Evolutionary conservation across 208 protist species (phyloP).

Genomic region (Wallacemonas sp.): DNA sequence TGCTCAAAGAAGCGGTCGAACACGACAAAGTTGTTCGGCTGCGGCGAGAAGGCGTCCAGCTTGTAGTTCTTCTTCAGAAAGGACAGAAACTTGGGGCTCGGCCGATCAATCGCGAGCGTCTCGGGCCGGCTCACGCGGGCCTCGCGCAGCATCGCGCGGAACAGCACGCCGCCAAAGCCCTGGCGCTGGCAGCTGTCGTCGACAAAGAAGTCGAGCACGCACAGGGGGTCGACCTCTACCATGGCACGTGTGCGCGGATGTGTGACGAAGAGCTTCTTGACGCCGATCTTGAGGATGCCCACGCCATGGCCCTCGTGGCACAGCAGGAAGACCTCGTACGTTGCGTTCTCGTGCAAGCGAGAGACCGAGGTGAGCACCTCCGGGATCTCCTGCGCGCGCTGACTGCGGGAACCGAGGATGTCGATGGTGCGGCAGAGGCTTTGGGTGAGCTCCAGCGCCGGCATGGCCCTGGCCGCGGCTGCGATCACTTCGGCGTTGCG

Average conservation of each 20-base stretch:
- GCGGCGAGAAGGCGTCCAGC: constrained; percentile 68
- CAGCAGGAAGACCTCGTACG: constrained; percentile 72
- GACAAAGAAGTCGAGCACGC: constrained; percentile 95
- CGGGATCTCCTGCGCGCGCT: constrained; percentile 57
- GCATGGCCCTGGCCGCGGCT: constrained; percentile 16
- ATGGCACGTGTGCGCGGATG: constrained; percentile 40
- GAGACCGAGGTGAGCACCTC: constrained; percentile 60
- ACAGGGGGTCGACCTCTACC: constrained; percentile 91
- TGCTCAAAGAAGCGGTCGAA: constrained; percentile 86
- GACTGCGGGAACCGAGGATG: constrained; percentile 63
- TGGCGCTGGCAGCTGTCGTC: constrained; percentile 79
- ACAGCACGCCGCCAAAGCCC: constrained; percentile 83
- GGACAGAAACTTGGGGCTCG: constrained; percentile 86
- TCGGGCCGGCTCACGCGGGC: constrained; percentile 32
- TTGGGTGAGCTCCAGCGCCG: constrained; percentile 22
- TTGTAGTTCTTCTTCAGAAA: constrained; percentile 91
- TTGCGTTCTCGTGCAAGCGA: constrained; percentile 51
- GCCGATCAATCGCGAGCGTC: constrained; percentile 90
- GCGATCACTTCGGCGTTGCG: constrained; percentile 23
- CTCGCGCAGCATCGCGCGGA: constrained; percentile 63
- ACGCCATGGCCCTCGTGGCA: constrained; percentile 50
- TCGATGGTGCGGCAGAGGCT: constrained; percentile 76
- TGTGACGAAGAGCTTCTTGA: constrained; percentile 89
- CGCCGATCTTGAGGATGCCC: constrained; percentile 90
- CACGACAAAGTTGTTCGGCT: constrained; percentile 95